Conservation (phyloP, 2,329 filamentous ascomycete genomes). For the Venturia oleaginea region DNA sequence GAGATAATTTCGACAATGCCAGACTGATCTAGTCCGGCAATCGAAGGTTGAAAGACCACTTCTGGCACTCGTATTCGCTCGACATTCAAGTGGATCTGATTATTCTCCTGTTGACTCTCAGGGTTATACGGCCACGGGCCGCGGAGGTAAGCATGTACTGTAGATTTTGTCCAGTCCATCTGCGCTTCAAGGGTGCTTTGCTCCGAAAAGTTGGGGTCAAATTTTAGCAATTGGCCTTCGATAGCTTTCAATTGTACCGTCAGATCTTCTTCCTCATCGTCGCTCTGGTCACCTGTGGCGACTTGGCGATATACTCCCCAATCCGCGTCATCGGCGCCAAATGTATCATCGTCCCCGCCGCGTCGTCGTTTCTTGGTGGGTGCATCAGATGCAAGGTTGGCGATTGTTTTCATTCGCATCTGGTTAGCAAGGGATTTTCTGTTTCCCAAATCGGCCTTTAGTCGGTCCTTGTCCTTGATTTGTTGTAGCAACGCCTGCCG, state of each 20-base stretch:
- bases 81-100: slow-evolving; percentile 92
- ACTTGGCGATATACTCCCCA: slow-evolving; percentile 97
- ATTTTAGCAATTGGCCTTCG: slow-evolving; percentile 74
- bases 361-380: slow-evolving; percentile 74
- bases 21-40: slow-evolving; percentile 87
- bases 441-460: slow-evolving; percentile 92
- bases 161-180: slow-evolving; percentile 86
- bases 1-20: slow-evolving; percentile 87
- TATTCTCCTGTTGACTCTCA: slow-evolving; percentile 67
- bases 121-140: slow-evolving; percentile 80
- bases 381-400: slow-evolving; percentile 85
- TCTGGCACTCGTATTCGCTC: slow-evolving; percentile 92
- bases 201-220: slow-evolving; percentile 84
- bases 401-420: slow-evolving; percentile 96
- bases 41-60: slow-evolving; percentile 84
- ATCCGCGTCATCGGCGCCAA: slow-evolving; percentile 93
- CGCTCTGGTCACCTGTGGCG: slow-evolving; percentile 67
- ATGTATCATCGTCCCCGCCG: slow-evolving; percentile 87
- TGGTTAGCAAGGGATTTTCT: slow-evolving; percentile 93
- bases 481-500: slow-evolving; percentile 61
- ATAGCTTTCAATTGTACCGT: slow-evolving; percentile 62
- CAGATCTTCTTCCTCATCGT: slow-evolving; percentile 88
- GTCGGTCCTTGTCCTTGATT: slow-evolving; percentile 86
- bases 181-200: slow-evolving; percentile 87
- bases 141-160: slow-evolving; percentile 82